Conservation (phyloP, 495 filamentous ascomycete genomes). For the Tuber aestivum region DNA sequence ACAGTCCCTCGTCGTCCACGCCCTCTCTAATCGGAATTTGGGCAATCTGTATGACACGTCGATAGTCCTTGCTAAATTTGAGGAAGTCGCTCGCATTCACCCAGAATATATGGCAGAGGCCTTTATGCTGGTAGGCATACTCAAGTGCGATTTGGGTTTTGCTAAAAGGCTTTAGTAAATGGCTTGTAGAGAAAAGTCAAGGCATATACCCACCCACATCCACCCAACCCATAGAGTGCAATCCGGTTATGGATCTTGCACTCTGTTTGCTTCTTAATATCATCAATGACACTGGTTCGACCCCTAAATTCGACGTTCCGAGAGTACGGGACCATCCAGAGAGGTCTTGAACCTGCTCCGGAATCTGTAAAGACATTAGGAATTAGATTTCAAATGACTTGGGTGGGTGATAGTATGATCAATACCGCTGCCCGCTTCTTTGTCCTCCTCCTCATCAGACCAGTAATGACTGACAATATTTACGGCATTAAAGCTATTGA, state of each 20-base stretch:
- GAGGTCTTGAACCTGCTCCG: neutral
- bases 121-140: conserved; percentile 41
- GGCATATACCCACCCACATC: conserved; percentile 46
- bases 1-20: conserved; percentile 7
- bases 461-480: neutral
- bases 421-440: neutral
- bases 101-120: conserved; percentile 44
- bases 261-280: conserved; percentile 35
- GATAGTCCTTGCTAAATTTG: conserved; percentile 45
- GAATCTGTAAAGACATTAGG: neutral
- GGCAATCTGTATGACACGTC: conserved; percentile 41
- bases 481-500: neutral
- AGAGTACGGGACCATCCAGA: conserved; percentile 40
- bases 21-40: conserved; percentile 32
- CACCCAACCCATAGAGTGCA: conserved; percentile 47
- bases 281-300: conserved; percentile 43
- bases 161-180: conserved; percentile 29
- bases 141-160: conserved; percentile 52
- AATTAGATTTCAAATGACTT: neutral
- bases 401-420: neutral
- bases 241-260: conserved; percentile 28
- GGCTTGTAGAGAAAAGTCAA: neutral
- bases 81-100: conserved; percentile 39
- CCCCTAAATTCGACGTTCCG: conserved; percentile 46
- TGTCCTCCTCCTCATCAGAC: neutral